Evolutionary conservation across 1,284 basidiomycete genomes (phyloP), one percentile per base, ranked within the genome.

Genomic region (Cryptococcus sp.): DNA sequence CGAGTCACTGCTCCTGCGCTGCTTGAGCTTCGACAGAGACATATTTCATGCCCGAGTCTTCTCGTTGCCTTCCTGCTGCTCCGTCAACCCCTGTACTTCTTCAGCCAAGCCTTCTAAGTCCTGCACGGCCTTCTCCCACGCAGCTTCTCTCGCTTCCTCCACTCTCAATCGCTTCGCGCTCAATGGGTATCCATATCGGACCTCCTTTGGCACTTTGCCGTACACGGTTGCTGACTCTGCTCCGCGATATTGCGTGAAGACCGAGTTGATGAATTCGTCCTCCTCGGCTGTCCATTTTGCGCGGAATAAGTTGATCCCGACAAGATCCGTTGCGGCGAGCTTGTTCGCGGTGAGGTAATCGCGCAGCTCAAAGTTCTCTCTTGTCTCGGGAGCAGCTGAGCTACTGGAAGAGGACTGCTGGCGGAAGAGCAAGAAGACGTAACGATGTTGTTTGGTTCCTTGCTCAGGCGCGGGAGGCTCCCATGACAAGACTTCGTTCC

Each of bases 221-320:
- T 83, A 93, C 49, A 80, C 80, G 19, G 88, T 87, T 72, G 91
- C 89, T 41, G 82, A 54, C 25, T 52, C 59, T 35, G 52, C 20
- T 15, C 67, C 64, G 22, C 66, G 60, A 49, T 65, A 49, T 27
- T 65, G 51, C 25, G 45, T 53, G 56, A 66, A 74, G 17, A 66
- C 65, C 11, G 55, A 46, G 50, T 70, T 59, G 57, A 76, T 69
- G 54, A 73, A 66, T 47, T 56, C 59, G 38, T 61, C 56, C 27
- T 70, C 65, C 27, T 65, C 71, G 25, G 57, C 31, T 13, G 71
- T 70, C 69, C 70, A 77, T 56, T 71, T 51, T 5, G 71, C 47
- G 50, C 72, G 61, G 61, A 76, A 41, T 19, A 77, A 65, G n/a
- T 69, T 70, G 49, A 71, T 54, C 10, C 66, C 75, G 8, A 63